Percentiles rank a stretch among this genome's conserved stretches.
Conservation (phyloP, 306 rosid species). For the Sicyos edulis region DNA sequence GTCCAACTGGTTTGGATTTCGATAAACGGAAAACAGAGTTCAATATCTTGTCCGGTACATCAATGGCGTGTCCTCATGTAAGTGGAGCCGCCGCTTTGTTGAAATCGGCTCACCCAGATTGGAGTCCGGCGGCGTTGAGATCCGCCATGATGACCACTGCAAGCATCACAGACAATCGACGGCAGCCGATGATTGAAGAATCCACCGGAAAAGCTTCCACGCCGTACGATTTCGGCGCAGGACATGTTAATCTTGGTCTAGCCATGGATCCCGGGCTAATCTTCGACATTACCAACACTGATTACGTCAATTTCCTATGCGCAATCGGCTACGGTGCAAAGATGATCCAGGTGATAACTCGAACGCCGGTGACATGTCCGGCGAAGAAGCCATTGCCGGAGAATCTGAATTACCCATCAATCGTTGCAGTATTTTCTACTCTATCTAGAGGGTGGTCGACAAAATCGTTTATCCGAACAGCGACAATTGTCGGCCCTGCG, state of each 20-base stretch:
- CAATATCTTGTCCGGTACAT: constrained; percentile 78
- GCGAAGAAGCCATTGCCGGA: constrained; percentile 47
- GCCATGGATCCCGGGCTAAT: constrained; percentile 88
- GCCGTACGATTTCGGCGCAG: constrained; percentile 72
- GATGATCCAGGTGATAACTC: constrained; percentile 66
- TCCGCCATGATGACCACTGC: constrained; percentile 95
- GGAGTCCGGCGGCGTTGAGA: constrained; percentile 81
- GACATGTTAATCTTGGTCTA: constrained; percentile 55
- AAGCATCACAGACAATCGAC: constrained; percentile 36
- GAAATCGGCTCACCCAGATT: constrained; percentile 81
- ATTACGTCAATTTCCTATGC: constrained; percentile 62
- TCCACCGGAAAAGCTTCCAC: constrained; percentile 58
- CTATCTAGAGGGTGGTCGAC: constrained; percentile 29
- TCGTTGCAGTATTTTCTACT: constrained; percentile 46
- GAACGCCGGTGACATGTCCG: constrained; percentile 45
- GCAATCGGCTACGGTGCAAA: constrained; percentile 49
- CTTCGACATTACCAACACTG: constrained; percentile 50
- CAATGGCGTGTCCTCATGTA: constrained; percentile 92
- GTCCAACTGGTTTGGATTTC: constrained; percentile 63
- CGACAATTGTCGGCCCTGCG: constrained; percentile 58
- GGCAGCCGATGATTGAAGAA: constrained; percentile 56
- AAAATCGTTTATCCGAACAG: constrained; percentile 54
- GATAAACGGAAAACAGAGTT: constrained; percentile 66
- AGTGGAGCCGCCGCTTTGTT: constrained; percentile 83
- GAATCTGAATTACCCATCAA: constrained; percentile 74